Percentiles rank a stretch among this genome's conserved stretches.
phyloP scores from a whole-genome alignment of 768 basidiomycete genomes.

The Coprinopsis sp. region DNA sequence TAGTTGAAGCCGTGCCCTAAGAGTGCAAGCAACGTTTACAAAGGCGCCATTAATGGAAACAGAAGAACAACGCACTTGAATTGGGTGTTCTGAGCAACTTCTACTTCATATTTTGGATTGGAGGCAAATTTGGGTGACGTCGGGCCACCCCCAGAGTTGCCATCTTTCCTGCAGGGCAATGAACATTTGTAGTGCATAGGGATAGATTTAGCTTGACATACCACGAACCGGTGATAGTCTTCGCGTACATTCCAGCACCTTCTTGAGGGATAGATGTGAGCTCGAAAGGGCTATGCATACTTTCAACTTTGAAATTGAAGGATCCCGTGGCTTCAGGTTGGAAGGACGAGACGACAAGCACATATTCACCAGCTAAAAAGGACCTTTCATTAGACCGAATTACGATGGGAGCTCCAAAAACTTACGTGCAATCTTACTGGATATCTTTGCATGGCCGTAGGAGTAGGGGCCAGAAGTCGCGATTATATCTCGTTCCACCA shows the following conservation, averaged over 20 bases:
- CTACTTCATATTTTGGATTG: slow-evolving; percentile 69
- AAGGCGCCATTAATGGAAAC: neutral
- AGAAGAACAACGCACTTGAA: slow-evolving; percentile 43
- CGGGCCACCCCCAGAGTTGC: slow-evolving; percentile 66
- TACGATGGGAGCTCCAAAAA: neutral
- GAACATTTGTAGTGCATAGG: neutral
- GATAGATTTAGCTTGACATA: slow-evolving; percentile 25
- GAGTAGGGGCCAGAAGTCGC: slow-evolving; percentile 77
- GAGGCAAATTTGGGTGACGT: slow-evolving; percentile 55
- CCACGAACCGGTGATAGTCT: slow-evolving; percentile 71
- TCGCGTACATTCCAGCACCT: slow-evolving; percentile 87
- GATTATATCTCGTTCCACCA: slow-evolving; percentile 63
- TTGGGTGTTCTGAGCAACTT: slow-evolving; percentile 46
- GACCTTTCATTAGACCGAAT: neutral
- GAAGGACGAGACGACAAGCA: slow-evolving; percentile 81
- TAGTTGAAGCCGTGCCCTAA: slow-evolving; percentile 69
- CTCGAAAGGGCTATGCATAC: slow-evolving; percentile 51
- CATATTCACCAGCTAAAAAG: slow-evolving; percentile 71
- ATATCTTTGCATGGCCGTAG: slow-evolving; percentile 63
- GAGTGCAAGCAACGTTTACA: neutral
- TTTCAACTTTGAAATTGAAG: slow-evolving; percentile 62
- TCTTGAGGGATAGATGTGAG: slow-evolving; percentile 71
- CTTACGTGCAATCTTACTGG: slow-evolving; percentile 52
- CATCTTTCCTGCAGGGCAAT: slow-evolving; percentile 40
- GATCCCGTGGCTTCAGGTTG: slow-evolving; percentile 64